Evolutionary conservation across 2,329 filamentous ascomycete species (phyloP).

Genomic region (Penicillium sp.): DNA sequence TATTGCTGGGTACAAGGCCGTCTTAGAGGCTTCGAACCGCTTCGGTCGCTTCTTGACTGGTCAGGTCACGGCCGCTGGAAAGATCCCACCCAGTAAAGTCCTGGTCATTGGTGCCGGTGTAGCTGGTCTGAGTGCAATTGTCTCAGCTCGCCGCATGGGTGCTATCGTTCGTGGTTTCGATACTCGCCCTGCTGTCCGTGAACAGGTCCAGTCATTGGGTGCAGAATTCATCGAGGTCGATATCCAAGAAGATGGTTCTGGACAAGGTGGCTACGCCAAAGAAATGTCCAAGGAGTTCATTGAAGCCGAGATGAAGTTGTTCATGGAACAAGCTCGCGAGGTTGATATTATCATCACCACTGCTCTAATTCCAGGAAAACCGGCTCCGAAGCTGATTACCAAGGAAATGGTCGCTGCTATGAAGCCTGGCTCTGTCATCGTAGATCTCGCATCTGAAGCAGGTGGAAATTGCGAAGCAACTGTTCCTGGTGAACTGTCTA

Average conservation of each 20-base stretch:
- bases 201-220: constrained; percentile 86
- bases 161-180: constrained; percentile 90
- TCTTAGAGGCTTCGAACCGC: constrained; percentile 83
- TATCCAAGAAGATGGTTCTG: constrained; percentile 78
- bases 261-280: constrained; percentile 84
- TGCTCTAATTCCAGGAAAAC: constrained; percentile 82
- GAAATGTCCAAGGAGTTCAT: constrained; percentile 95
- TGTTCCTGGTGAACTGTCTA: constrained; percentile 67
- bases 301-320: constrained; percentile 89
- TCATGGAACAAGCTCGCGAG: constrained; percentile 81
- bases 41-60: constrained; percentile 87
- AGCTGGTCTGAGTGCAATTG: constrained; percentile 84
- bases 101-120: constrained; percentile 89
- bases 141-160: constrained; percentile 79
- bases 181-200: constrained; percentile 80
- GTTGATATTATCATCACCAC: constrained; percentile 93
- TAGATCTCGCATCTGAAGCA: constrained; percentile 83
- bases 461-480: constrained; percentile 88
- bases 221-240: constrained; percentile 89
- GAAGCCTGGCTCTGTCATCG: constrained; percentile 86
- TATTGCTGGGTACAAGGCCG: constrained; percentile 90
- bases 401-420: constrained; percentile 78
- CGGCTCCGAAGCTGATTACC: constrained; percentile 80
- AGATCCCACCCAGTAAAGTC: constrained; percentile 88
- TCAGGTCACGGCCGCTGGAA: constrained; percentile 84